phyloP scores from a whole-genome alignment of 208 protist genomes.

The Leptomonas seymouri region DNA sequence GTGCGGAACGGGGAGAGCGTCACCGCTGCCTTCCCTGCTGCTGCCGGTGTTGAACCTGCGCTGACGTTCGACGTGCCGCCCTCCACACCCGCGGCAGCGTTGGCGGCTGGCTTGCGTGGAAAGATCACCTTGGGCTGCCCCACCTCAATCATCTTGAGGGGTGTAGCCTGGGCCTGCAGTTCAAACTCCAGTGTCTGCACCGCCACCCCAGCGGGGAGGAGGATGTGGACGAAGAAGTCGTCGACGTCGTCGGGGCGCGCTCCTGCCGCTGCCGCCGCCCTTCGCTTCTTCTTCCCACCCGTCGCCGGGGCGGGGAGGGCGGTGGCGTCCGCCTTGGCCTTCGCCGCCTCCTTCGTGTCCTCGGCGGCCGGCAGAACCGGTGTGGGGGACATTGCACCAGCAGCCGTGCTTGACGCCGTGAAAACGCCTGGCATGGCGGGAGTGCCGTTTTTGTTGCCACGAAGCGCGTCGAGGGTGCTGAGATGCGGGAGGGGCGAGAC shows the following conservation, averaged over 20 bases:
- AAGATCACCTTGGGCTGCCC: conserved; percentile 50
- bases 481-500: conserved; percentile 16
- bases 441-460: conserved; percentile 9
- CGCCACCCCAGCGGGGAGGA: conserved; percentile 39
- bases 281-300: conserved; percentile 34
- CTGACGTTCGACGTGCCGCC: background rate
- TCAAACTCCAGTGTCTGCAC: conserved; percentile 57
- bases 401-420: conserved; percentile 18
- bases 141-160: conserved; percentile 60
- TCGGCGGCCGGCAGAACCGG: conserved; percentile 12
- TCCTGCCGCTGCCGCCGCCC: background rate
- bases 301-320: conserved; percentile 4
- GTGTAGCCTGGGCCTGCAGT: conserved; percentile 46
- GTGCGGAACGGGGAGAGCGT: conserved; percentile 34
- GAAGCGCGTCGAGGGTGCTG: conserved; percentile 14
- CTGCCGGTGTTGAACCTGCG: conserved; percentile 6
- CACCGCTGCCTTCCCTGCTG: conserved; percentile 1
- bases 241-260: conserved; percentile 52
- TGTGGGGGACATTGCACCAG: conserved; percentile 8
- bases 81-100: background rate
- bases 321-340: background rate
- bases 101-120: conserved; percentile 25
- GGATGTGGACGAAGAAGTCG: conserved; percentile 71
- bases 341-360: conserved; percentile 11
- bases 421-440: background rate